These are phyloP conservation scores for Actinomortierella wolfii DNA, from an alignment of 371 early-diverging fungal species.

Conservation along the genomic window DNA sequence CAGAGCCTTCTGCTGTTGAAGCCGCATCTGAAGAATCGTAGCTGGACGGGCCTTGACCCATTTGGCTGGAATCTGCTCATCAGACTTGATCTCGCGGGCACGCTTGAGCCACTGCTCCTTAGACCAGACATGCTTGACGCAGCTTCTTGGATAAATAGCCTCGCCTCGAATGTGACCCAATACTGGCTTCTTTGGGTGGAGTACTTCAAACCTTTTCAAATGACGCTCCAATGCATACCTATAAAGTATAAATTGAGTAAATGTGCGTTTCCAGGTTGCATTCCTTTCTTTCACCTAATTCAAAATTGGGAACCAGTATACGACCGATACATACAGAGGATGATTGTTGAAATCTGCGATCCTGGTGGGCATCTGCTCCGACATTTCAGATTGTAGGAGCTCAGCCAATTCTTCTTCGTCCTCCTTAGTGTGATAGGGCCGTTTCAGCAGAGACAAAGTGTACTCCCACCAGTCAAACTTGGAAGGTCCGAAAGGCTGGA, in stretches of 20 bases:
- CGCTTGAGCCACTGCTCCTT: conserved; percentile 71
- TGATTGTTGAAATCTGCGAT: conserved; percentile 80
- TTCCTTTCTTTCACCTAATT: background rate
- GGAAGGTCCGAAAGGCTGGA: conserved; percentile 47
- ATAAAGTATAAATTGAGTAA: background rate
- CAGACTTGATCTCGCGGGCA: conserved; percentile 58
- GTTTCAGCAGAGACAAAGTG: conserved; percentile 42
- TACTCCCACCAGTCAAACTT: conserved; percentile 58
- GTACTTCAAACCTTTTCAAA: conserved; percentile 71
- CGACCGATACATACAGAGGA: conserved; percentile 61
- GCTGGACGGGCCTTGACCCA: conserved; percentile 67
- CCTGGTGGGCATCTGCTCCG: conserved; percentile 81
- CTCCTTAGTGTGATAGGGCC: conserved; percentile 24
- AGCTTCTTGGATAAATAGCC: conserved; percentile 75
- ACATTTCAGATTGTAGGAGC: conserved; percentile 48
- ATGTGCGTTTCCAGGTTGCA: background rate
- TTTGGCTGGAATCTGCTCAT: conserved; percentile 59
- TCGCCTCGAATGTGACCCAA: conserved; percentile 81
- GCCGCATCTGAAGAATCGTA: conserved; percentile 60
- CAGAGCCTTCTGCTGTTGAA: conserved; percentile 51
- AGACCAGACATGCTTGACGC: conserved; percentile 63
- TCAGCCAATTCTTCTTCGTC: conserved; percentile 59
- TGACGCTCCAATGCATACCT: conserved; percentile 84
- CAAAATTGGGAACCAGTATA: background rate
- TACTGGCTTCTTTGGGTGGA: conserved; percentile 67